Base-by-base conservation (phyloP, 768 basidiomycete species). In the Panaeolus cyanescens region DNA sequence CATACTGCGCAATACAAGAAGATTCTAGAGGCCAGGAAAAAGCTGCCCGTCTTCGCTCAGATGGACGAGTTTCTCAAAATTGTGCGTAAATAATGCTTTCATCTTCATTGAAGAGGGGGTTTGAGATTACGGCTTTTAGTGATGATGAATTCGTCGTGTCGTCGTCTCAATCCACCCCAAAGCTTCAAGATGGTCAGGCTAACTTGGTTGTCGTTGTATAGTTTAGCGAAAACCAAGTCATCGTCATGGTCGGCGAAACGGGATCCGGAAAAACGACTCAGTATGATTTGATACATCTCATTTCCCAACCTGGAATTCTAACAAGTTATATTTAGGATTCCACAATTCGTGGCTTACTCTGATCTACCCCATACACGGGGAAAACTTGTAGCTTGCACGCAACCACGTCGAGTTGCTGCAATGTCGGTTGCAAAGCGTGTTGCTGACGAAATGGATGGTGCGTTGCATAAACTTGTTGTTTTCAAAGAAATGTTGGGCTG, bases 371-470 rank as follows among this genome's bases (percentile, higher is more conserved):
- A 98, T 71, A 85, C 88, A 5, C 91, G 85, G 73, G 89, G 93
- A 34, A 97, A 95, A 74, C 77, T 98, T 67, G 89, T 99, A 3
- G 96, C 96, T 0, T 99, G 96, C 69, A 99, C 96, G 2, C 96
- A 99, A 71, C 96, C 96, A 1, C 83, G 96, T 67, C 85, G 96
- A 78, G 95, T 99, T 3, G 95, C 96, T 10, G 95, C 96, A 8
- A 98, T 97, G 94, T 94, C 92, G 15, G 96, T 98, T 2, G 96
- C 96, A 20, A 96, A 96, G 74, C 95, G 96, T 77, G 96, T 99
- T 1, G 95, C 96, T 4, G 96, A 99, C 70, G 96, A 99, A 75
- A 96, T 99, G 95, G 96, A 99, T 72, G 93, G 94, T 94, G 66
- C 68, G 92, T 77, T 17, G 3, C 10, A 30, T 22, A 13, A 19